Evolutionary conservation across 1,284 basidiomycete species (phyloP).

Genomic region (Ceratorhiza oryzae-sativae): DNA sequence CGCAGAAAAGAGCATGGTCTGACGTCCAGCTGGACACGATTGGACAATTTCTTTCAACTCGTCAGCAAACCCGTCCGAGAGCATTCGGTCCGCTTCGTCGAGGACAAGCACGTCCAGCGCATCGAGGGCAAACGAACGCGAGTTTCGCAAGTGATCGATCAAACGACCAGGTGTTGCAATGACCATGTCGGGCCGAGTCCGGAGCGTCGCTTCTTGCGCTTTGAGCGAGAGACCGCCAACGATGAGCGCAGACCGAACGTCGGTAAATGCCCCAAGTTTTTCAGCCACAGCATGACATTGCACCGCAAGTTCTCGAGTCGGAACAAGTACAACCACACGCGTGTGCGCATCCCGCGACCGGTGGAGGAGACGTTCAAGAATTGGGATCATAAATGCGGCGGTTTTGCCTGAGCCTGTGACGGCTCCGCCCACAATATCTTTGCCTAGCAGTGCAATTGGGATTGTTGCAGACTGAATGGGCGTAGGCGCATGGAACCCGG

Average conservation of each 20-base stretch:
- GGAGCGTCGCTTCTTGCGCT: conserved; percentile 84
- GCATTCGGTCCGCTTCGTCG: conserved; percentile 98
- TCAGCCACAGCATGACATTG: conserved; percentile 93
- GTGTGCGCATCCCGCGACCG: conserved; percentile 90
- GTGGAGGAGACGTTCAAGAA: conserved; percentile 90
- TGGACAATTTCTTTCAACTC: conserved; percentile 94
- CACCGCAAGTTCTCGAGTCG: conserved; percentile 92
- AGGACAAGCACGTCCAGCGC: conserved; percentile 93
- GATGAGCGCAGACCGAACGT: conserved; percentile 85
- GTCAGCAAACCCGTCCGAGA: conserved; percentile 97
- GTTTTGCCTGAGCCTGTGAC: conserved; percentile 98
- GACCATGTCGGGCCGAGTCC: conserved; percentile 87
- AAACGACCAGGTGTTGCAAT: conserved; percentile 96
- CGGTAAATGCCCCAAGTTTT: conserved; percentile 85
- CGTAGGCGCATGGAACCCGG: conserved; percentile 87
- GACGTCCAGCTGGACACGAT: conserved; percentile 83
- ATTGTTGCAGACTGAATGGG: conserved; percentile 95
- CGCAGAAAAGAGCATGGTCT: conserved; percentile 98
- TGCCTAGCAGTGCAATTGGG: conserved; percentile 90
- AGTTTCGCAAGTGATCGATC: conserved; percentile 97
- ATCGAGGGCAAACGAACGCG: conserved; percentile 91
- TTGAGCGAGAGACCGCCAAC: conserved; percentile 93
- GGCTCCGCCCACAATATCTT: conserved; percentile 93
- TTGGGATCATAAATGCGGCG: conserved; percentile 93
- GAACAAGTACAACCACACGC: conserved; percentile 91